Conservation (phyloP, 2,329 filamentous ascomycete species). For the Metarhizium rileyi region DNA sequence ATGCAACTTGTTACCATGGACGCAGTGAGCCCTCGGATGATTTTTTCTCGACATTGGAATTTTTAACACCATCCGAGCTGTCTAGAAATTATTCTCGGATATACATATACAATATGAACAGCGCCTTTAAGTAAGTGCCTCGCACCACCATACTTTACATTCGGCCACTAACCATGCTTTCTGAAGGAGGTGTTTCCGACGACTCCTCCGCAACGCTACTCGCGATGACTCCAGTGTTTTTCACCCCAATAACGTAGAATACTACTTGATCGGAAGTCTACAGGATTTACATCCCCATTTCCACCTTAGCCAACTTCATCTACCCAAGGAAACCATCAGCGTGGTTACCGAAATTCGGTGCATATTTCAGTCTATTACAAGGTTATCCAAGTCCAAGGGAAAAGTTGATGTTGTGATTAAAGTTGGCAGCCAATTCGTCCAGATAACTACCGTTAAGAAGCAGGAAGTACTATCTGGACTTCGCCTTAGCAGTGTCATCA, state of each 20-base stretch:
- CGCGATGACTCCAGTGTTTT: constrained; percentile 52
- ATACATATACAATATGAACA: constrained; percentile 68
- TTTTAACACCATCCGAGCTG: constrained; percentile 52
- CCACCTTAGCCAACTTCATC: constrained; percentile 53
- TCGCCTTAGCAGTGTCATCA: constrained; percentile 53
- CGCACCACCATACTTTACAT: background rate
- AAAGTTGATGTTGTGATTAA: constrained; percentile 61
- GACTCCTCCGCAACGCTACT: constrained; percentile 50
- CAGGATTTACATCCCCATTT: constrained; percentile 58
- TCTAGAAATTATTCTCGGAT: constrained; percentile 48
- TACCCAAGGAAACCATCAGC: constrained; percentile 61
- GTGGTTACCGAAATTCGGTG: constrained; percentile 57
- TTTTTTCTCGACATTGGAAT: constrained; percentile 52
- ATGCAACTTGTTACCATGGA: constrained; percentile 62
- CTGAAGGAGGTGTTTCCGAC: constrained; percentile 50
- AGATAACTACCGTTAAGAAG: constrained; percentile 59
- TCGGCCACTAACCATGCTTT: background rate
- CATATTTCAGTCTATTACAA: constrained; percentile 54
- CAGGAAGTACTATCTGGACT: constrained; percentile 57
- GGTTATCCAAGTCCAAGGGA: constrained; percentile 59
- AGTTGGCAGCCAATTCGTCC: constrained; percentile 59
- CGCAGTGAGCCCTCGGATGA: constrained; percentile 57
- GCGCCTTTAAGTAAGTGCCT: constrained; percentile 45
- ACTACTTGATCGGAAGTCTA: constrained; percentile 54
- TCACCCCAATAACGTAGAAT: constrained; percentile 55